Conservation (phyloP, 306 rosid genomes). For the Castanopsis chinensis region DNA sequence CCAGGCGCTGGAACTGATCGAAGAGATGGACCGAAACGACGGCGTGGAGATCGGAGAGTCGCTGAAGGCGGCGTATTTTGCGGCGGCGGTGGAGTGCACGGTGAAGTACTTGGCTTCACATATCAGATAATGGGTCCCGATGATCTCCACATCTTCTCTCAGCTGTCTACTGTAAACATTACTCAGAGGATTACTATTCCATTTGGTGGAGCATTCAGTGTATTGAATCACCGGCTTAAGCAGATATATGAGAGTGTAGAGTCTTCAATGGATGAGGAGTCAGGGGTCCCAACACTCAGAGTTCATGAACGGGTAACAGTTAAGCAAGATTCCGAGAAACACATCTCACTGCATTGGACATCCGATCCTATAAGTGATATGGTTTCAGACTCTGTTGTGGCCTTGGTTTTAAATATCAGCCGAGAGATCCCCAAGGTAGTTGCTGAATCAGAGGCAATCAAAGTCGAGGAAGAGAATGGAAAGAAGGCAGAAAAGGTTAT, state of each 20-base stretch:
- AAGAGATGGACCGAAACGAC: slow-evolving; percentile 29
- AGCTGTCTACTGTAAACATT: slow-evolving; percentile 71
- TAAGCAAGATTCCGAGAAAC: slow-evolving; percentile 84
- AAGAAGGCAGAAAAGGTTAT: slow-evolving; percentile 77
- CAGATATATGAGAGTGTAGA: slow-evolving; percentile 80
- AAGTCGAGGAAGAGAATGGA: slow-evolving; percentile 64
- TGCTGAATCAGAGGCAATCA: slow-evolving; percentile 58
- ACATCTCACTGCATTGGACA: slow-evolving; percentile 81
- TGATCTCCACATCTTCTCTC: slow-evolving; percentile 91
- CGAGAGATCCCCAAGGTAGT: slow-evolving; percentile 69
- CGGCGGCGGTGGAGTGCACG: slow-evolving; percentile 72
- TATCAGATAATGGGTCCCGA: slow-evolving; percentile 96
- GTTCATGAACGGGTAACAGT: slow-evolving; percentile 76
- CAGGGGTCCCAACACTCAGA: slow-evolving; percentile 57
- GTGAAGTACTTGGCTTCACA: slow-evolving; percentile 73
- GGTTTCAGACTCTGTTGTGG: slow-evolving; percentile 88
- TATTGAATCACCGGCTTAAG: slow-evolving; percentile 64
- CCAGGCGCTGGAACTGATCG: slow-evolving; percentile 50
- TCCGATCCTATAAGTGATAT: slow-evolving; percentile 88
- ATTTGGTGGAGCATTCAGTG: slow-evolving; percentile 56
- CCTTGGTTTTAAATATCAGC: slow-evolving; percentile 69
- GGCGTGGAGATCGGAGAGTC: slow-evolving; percentile 21
- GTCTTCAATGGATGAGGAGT: slow-evolving; percentile 75
- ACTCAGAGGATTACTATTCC: slow-evolving; percentile 90
- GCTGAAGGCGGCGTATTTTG: slow-evolving; percentile 54